Percentiles rank a stretch among this genome's conserved stretches.
These are phyloP conservation scores for Zoysia pacifica DNA, from an alignment of 176 grass and related monocot genomes.

Conservation along the genomic window DNA sequence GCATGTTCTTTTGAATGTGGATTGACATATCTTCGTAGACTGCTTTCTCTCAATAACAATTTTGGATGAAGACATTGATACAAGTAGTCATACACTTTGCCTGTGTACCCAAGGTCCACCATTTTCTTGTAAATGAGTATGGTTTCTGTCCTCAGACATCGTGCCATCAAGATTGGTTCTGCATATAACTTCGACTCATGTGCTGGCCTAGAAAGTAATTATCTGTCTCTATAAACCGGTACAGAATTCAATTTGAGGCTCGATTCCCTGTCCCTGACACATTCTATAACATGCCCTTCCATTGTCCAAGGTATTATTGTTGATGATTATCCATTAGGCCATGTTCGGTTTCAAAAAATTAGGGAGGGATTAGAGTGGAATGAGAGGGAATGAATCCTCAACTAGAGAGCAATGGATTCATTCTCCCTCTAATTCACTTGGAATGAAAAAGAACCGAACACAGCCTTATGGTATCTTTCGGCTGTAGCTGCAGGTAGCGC, in stretches of 20 bases:
- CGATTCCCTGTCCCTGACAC: background rate
- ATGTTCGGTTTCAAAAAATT: too few relatives aligned
- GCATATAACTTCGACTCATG: background rate
- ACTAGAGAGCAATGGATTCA: too few relatives aligned
- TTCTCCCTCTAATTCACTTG: too few relatives aligned
- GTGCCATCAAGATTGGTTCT: background rate
- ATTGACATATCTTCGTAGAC: conserved; percentile 16
- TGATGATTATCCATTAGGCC: background rate
- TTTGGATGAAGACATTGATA: conserved; percentile 23
- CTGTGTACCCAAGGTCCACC: background rate
- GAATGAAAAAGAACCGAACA: too few relatives aligned
- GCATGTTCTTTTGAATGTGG: conserved; percentile 22
- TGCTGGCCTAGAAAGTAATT: background rate
- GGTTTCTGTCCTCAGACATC: background rate
- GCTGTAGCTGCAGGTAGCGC: background rate
- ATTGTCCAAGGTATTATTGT: background rate
- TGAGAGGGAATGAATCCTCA: too few relatives aligned
- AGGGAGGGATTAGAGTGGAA: too few relatives aligned
- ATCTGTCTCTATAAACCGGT: background rate
- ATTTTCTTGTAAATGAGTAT: background rate
- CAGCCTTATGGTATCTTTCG: background rate
- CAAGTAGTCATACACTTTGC: conserved; percentile 18
- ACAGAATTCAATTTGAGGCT: conserved; percentile 2
- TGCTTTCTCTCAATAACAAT: background rate
- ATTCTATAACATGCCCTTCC: background rate